Evolutionary conservation across 371 early-diverging fungal species (phyloP).

Genomic region (Lichtheimia hyalospora): DNA sequence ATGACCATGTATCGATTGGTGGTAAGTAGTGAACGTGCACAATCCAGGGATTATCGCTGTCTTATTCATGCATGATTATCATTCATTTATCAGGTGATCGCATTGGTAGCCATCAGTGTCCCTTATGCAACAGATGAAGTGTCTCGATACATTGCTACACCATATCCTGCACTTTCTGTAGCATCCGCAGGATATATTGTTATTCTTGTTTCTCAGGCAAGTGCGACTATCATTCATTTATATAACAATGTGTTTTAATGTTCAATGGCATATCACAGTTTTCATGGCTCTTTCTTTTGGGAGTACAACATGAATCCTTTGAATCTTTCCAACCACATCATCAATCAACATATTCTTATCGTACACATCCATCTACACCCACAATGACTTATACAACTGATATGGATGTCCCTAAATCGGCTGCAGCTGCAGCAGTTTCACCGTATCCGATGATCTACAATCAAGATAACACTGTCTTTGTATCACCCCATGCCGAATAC

Average conservation of each 20-base stretch:
- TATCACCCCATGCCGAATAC: conserved; percentile 35
- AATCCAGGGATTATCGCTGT: no score
- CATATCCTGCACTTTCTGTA: conserved; percentile 16
- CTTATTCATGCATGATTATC: not conserved
- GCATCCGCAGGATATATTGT: conserved; percentile 34
- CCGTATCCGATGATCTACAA: conserved; percentile 1
- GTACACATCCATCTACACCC: conserved; percentile 6
- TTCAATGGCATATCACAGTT: conserved; percentile 15
- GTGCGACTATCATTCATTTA: not conserved
- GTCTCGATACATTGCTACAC: conserved; percentile 16
- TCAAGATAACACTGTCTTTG: conserved; percentile 24
- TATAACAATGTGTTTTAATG: not conserved
- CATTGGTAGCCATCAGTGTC: conserved; percentile 32
- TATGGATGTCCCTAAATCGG: no score
- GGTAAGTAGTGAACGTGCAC: conserved; percentile 13
- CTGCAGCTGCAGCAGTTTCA: no score
- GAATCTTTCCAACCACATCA: conserved; percentile 3
- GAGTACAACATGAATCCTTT: conserved; percentile 25
- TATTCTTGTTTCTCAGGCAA: conserved; percentile 31
- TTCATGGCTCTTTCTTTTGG: conserved; percentile 36
- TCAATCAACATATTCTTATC: not conserved
- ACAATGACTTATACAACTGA: no score
- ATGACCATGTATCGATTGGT: conserved; percentile 20
- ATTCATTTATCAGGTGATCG: conserved; percentile 22
- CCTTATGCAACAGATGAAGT: conserved; percentile 34